phyloP scores from a whole-genome alignment of 331 rosid species.

The Stylosanthes scabra region DNA sequence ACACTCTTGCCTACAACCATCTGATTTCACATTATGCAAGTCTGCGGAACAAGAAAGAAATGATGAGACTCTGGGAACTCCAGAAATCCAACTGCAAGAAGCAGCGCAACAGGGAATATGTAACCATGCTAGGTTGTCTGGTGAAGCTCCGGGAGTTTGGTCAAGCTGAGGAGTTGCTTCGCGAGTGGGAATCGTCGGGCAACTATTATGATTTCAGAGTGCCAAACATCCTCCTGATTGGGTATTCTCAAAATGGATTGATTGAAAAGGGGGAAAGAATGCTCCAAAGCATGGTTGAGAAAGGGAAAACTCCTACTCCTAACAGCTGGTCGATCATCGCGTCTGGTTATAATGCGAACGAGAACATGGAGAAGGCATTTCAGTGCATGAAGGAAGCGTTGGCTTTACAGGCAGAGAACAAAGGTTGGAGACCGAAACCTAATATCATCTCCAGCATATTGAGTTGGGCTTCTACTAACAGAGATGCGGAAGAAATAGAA shows the following conservation, averaged over 20 bases:
- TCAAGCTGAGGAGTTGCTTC: conserved; percentile 54
- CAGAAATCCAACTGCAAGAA: conserved; percentile 61
- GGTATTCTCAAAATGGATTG: conserved; percentile 58
- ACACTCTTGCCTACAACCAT: conserved; percentile 60
- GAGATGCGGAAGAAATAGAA: conserved; percentile 54
- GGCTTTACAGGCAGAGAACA: conserved; percentile 47
- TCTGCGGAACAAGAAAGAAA: conserved; percentile 56
- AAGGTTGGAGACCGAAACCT: conserved; percentile 71
- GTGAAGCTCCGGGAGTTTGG: conserved; percentile 72
- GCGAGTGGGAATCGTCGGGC: conserved; percentile 74
- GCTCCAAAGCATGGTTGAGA: conserved; percentile 46
- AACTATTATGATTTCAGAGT: conserved; percentile 67
- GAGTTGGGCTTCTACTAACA: conserved; percentile 56
- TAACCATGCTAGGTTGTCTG: conserved; percentile 66
- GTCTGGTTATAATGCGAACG: conserved; percentile 58
- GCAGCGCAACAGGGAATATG: conserved; percentile 72
- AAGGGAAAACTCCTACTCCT: conserved; percentile 72
- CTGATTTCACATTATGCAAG: conserved; percentile 63
- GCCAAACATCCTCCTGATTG: conserved; percentile 62
- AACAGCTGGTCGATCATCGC: conserved; percentile 82
- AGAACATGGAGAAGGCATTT: conserved; percentile 73
- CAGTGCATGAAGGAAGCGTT: conserved; percentile 68
- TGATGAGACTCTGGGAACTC: conserved; percentile 71
- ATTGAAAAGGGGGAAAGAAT: conserved; percentile 65
- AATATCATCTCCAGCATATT: conserved; percentile 50